Percentiles rank a stretch among this genome's conserved stretches.
Conservation (phyloP, 208 protist species). For the Acanthamoeba lenticulata region DNA sequence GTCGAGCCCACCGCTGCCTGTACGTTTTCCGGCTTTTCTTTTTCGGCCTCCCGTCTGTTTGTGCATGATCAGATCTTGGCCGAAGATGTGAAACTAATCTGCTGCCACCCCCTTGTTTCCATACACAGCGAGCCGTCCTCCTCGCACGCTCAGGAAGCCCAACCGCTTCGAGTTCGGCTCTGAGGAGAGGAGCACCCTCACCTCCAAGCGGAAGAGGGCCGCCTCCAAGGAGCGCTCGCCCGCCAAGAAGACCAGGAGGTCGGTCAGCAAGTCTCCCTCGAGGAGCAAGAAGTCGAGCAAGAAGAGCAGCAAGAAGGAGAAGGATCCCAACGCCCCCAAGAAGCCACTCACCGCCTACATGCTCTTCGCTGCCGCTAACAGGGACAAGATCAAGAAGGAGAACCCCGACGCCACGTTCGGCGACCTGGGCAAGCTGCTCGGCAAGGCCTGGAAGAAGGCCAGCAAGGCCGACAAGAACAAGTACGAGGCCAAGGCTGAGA, state of each 20-base stretch:
- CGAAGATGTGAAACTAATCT: too few relatives aligned
- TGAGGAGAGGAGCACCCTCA: neutral
- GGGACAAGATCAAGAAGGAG: neutral
- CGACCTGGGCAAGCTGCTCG: neutral
- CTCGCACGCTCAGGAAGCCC: neutral
- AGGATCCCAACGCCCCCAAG: slow-evolving; percentile 37
- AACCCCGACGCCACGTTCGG: neutral
- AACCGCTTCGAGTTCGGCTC: slow-evolving; percentile 33
- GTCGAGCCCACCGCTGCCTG: neutral
- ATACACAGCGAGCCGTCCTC: neutral
- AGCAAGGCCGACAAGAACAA: slow-evolving; percentile 59
- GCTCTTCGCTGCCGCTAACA: slow-evolving; percentile 19
- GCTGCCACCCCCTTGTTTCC: too few relatives aligned
- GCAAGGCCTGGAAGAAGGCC: neutral
- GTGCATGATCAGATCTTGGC: too few relatives aligned
- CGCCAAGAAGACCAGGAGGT: slow-evolving; percentile 16
- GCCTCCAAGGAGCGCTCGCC: slow-evolving; percentile 22
- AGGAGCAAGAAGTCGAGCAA: neutral
- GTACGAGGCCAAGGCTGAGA: slow-evolving; percentile 68
- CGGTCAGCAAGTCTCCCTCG: slow-evolving; percentile 32
- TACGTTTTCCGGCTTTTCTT: neutral
- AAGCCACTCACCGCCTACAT: slow-evolving; percentile 24
- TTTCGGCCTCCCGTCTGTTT: neutral
- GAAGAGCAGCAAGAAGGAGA: neutral
- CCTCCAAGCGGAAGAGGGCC: slow-evolving; percentile 9